These are phyloP conservation scores for Serendipita sp. DNA, from an alignment of 768 basidiomycete genomes.

Conservation along the genomic window DNA sequence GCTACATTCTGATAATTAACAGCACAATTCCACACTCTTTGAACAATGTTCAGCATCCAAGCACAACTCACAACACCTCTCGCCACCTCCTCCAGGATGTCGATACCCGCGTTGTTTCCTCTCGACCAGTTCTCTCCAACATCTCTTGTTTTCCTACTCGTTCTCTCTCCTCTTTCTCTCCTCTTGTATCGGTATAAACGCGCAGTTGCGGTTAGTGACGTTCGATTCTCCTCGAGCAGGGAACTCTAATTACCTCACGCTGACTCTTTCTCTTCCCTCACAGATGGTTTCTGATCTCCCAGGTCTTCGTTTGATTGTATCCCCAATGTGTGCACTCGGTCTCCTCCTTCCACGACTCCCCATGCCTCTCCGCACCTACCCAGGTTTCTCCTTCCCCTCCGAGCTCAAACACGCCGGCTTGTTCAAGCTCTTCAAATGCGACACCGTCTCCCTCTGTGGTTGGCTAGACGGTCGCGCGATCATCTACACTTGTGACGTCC, in stretches of 20 bases:
- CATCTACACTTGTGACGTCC: constrained; percentile 3
- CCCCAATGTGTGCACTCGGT: background rate
- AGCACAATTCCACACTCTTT: too few species aligned
- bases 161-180: background rate
- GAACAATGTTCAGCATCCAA: too few species aligned
- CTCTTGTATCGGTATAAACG: background rate
- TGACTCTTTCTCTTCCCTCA: too few species aligned
- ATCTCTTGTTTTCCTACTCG: background rate
- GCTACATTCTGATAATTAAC: too few species aligned
- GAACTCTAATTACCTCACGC: too few species aligned
- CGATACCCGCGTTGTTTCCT: background rate
- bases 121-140: background rate
- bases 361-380: background rate
- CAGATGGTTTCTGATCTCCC: constrained; percentile 3
- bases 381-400: constrained; percentile 3
- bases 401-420: background rate
- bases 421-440: constrained; percentile 3
- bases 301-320: constrained; percentile 4
- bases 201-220: background rate
- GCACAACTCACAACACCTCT: too few species aligned
- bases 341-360: background rate
- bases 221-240: too few species aligned
- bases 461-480: constrained; percentile 1
- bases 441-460: constrained; percentile 4
- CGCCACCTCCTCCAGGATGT: too few species aligned